Base-by-base conservation (phyloP, 805 yeast genomes). In the Spencermartinsiella europaea region DNA sequence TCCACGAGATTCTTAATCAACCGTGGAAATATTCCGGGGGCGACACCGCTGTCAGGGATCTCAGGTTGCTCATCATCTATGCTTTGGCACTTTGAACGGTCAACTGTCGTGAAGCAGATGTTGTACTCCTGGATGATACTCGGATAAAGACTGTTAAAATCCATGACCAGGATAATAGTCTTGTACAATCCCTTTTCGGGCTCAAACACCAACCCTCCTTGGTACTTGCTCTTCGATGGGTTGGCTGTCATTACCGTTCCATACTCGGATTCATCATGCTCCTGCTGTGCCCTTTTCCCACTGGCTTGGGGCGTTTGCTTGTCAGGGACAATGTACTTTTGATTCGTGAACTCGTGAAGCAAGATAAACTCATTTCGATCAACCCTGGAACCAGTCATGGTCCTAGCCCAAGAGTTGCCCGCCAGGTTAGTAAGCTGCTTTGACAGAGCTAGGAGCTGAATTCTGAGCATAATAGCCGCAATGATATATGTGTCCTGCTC, bases 401-500 rank as follows among this genome's bases (percentile, higher is more conserved):
- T 93, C 52, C 87, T 89, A 1, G 95, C 77, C 99, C 99, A 93
- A 0, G 96, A 91, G 64, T 93, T 93, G 57, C 99, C 99, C 1
- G 98, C 97, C 51, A 93, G 72, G 54, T 83, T 85, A 1, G 99
- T 93, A 59, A 93, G 72, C 60, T 90, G 96, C 57, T 87, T 87
- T 0, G 98, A 85, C 45, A 93, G 72, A 1, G 97, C 87, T 45
- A 93, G 68, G 48, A 93, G 82, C 66, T 93, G 98, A 46, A 81
- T 79, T 52, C 83, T 74, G 61, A 89, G 81, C 0, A 96, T 89
- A 47, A 93, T 71, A 46, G 84, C 84, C 2, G 89, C 86, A 15
- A 87, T 73, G 40, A 85, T 80, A 49, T 75, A 70, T 7, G 91
- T 85, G 58, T 81, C 81, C 10, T 69, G 64, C 33, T 77, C 75